Base-by-base conservation (phyloP, 768 basidiomycete species). In the Boletus vinaceobasis region DNA sequence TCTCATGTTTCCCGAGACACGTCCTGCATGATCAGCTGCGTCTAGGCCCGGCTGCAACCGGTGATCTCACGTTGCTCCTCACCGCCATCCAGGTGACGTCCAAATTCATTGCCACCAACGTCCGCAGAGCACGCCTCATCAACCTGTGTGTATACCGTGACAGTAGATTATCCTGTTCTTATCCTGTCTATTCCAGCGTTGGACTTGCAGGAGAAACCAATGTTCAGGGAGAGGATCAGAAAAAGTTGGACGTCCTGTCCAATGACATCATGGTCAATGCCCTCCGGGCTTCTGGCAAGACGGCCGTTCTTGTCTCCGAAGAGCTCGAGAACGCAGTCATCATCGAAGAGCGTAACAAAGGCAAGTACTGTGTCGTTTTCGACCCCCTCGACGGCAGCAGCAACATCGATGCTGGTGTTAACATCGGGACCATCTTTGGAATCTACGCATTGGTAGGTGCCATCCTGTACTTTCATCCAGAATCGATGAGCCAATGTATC, bases 211-310 rank as follows among this genome's bases (percentile, higher is more conserved):
- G 97, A 15, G 93, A 95, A 68, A 90, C 90, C 27, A 99, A 99
- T 68, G 88, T 95, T 8, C 93, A 95, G 73, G 97, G 97, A 21
- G 97, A 98, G 72, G 97, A 98, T 68, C 97, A 99, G 80, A 99
- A 99, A 81, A 99, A 99, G 75, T 81, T 99, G 50, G 95, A 97
- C 67, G 87, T 97, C n/a, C 78, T 97, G 32, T 90, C 93, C 14
- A 98, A 99, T 71, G 95, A 99, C 71, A 99, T 99, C 80, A 98
- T 99, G 97, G 83, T 98, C 65, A 98, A 98, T 67, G 88, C 95
- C 44, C 83, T 99, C 33, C 84, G 92, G 39, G 95, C 95, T 4
- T 95, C 91, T n/a, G 93, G 97, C 50, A 97, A 94, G 81, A 91
- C 87, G 7, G 89, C 93, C 14, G 97, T 99, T 14, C 88, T 99